Evolutionary conservation across 306 rosid genomes (phyloP).

Genomic region (Lablab purpureus): DNA sequence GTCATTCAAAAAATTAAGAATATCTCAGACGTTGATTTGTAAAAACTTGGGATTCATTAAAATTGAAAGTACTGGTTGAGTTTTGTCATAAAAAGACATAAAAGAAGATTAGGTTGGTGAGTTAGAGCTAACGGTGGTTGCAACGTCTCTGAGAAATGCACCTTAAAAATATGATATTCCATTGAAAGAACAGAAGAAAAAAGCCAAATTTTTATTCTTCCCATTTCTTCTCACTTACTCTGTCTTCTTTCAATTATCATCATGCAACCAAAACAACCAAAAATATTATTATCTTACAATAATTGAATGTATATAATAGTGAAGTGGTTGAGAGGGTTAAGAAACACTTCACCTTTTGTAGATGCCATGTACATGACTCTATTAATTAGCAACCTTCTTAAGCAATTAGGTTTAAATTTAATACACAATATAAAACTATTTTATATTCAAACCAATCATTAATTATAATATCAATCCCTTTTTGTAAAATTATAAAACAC

Average conservation of each 20-base stretch:
- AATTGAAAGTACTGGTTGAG: neutral
- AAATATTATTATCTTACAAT: conserved; percentile 36
- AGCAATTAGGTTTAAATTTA: conserved; percentile 25
- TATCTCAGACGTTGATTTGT: no score
- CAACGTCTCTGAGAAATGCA: conserved; percentile 52
- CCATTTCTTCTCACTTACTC: conserved; percentile 5
- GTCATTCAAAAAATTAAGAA: no score
- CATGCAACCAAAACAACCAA: conserved; percentile 37
- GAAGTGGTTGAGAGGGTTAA: conserved; percentile 43
- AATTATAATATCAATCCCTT: no score
- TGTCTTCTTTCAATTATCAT: conserved; percentile 17
- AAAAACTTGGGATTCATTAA: conserved; percentile 9
- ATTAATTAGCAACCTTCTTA: conserved; percentile 22
- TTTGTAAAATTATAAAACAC: no score
- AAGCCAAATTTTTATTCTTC: conserved; percentile 7
- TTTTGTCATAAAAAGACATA: conserved; percentile 2
- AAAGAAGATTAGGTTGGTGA: conserved; percentile 40
- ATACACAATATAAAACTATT: no score
- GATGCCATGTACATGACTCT: conserved; percentile 1
- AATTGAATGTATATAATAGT: conserved; percentile 17
- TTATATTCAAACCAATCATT: no score
- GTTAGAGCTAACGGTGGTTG: conserved; percentile 51
- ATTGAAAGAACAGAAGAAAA: conserved; percentile 7
- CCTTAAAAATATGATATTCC: conserved; percentile 45
- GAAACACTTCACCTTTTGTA: conserved; percentile 43